Base-by-base conservation (phyloP, 768 basidiomycete species). In the Grammothele lineata region DNA sequence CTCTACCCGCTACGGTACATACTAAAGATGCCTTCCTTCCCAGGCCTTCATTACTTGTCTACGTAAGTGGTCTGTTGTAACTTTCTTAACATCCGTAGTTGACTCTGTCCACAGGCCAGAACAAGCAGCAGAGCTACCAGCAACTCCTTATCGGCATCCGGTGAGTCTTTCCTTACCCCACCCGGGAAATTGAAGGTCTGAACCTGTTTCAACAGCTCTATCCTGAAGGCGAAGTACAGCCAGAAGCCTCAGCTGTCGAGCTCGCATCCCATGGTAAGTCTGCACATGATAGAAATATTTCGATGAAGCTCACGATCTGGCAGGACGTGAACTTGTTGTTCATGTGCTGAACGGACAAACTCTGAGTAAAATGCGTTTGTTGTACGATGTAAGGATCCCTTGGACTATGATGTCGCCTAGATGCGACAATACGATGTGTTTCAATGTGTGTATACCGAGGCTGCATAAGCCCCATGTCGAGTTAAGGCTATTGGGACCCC, bases 221-320 rank as follows among this genome's bases (percentile, higher is more conserved):
- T 87, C 49, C 57, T 88, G 41, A 65, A 74, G 37, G 72, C 74
- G 12, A 72, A 78, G 51, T 90, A 76, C 64, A 78, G 76, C 56
- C 86, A 89, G 72, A 84, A 77, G 53, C 83, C 85, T 4, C 87
- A 68, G 63, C 62, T 90, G 14, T 84, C 83, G 7, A 83, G 81
- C 49, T 87, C 87, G 14, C 87, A 41, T 41, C 40, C 40, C 24
- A 41, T 41, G 40, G 40, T 41, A 2, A 26, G 22, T 9, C 15
- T 41, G 40, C 15, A 11, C 12, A 42, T 10, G 8, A 14, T 27
- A n/a, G n/a, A n/a, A n/a, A n/a, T 42, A 30, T 17, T 3, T 19
- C 18, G 5, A n/a, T n/a, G n/a, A n/a, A n/a, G 19, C n/a, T 21
- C 5, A 35, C 43, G 17, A 43, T 37, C 12, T 43, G 15, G 18